Evolutionary conservation across 371 early-diverging fungal genomes (phyloP), one percentile per base, ranked within the genome.

Genomic region (Mucor mucedo): DNA sequence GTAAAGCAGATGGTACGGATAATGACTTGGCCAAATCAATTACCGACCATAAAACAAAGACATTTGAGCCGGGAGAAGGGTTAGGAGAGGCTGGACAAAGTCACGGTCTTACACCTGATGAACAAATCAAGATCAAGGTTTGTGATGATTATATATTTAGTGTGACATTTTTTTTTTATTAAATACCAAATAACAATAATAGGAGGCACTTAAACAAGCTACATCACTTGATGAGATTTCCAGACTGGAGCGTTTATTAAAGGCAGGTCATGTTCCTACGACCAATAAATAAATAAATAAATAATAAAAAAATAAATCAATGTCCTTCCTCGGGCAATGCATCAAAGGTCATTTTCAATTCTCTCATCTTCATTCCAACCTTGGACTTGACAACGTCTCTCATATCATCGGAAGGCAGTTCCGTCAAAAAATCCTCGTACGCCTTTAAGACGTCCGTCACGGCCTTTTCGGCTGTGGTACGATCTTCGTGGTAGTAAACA

Each of bases 21-120:
- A 87, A 91, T 5, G 82, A 83, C 28, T 64, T 89, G 66, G 87
- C 89, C 14, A 77, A 82, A 55, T 77, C 84, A 8, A 82, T 91
- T 40, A 65, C 85, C 60, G 86, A 84, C 13, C 69, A 82, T n/a
- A 83, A 78, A 47, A 80, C 83, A 33, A 87, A 89, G 42, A 87
- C 88, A n/a, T 90, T 90, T 75, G 90, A 88, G 62, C 87, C 86
- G 13, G 93, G 91, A 47, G 91, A 94, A 69, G 92, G 88, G 2
- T 78, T 91, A 4, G 71, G 32, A 13, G 63, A 72, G 38, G 77
- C 80, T 55, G 69, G 77, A 61, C 72, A 72, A 7, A 73, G 73
- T 13, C 62, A 77, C 42, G 79, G 81, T n/a, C 72, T 87, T 55
- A 75, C 83, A 16, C 70, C 81, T 57, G 88, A 85, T 41, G 87